Percentiles rank a stretch among this genome's conserved stretches.
These are phyloP conservation scores for Rhipidocladum racemiflorum DNA, from an alignment of 176 grass and related monocot genomes.

Conservation along the genomic window DNA sequence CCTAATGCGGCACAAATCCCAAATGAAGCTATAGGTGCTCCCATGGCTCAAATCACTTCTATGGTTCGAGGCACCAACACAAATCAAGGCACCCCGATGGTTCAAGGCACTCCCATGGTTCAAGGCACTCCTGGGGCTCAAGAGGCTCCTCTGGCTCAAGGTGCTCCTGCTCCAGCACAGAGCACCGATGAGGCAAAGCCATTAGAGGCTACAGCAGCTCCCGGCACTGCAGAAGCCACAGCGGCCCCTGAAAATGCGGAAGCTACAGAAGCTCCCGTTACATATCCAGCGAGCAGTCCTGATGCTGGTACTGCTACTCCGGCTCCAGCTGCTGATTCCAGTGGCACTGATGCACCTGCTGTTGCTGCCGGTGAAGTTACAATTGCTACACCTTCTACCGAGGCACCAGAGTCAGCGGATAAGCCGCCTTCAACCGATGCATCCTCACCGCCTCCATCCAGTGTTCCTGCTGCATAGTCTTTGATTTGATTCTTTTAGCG, in stretches of 20 bases:
- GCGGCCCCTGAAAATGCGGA: constrained; percentile 4
- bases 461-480: constrained; percentile 31
- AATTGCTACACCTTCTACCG: constrained; percentile 2
- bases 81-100: constrained; percentile 20
- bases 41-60: constrained; percentile 30
- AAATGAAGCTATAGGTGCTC: constrained; percentile 36
- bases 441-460: constrained; percentile 6
- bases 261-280: constrained; percentile 1
- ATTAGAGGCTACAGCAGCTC: constrained; percentile 21
- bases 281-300: constrained; percentile 19
- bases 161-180: constrained; percentile 21
- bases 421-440: constrained; percentile 33
- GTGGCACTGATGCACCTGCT: background rate
- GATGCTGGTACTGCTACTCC: constrained; percentile 20
- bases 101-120: constrained; percentile 13
- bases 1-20: constrained; percentile 33
- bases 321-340: constrained; percentile 20
- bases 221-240: constrained; percentile 5
- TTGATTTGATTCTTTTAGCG: constrained; percentile 33
- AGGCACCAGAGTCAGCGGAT: constrained; percentile 11
- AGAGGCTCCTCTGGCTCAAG: constrained; percentile 10
- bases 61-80: constrained; percentile 20
- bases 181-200: constrained; percentile 32
- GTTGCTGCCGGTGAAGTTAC: constrained; percentile 14
- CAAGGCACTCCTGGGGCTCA: constrained; percentile 7